Evolutionary conservation across 768 basidiomycete species (phyloP).

Genomic region (Mycena epipterygia): DNA sequence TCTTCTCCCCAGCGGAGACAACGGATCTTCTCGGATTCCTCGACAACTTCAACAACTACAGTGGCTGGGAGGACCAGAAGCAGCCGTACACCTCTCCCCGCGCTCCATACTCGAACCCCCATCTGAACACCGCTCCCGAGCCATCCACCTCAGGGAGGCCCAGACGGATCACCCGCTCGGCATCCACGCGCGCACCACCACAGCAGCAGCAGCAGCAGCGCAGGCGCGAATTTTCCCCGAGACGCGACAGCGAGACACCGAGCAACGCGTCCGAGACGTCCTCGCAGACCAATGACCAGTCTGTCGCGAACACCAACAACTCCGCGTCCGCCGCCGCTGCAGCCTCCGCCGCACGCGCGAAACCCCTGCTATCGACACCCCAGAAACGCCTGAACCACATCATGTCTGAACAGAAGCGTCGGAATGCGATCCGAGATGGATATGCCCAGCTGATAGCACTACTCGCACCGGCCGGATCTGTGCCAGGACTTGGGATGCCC

Average conservation of each 20-base stretch:
- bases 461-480: constrained; percentile 81
- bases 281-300: constrained; percentile 7
- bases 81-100: constrained; percentile 37
- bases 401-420: constrained; percentile 93
- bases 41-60: constrained; percentile 80
- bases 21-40: constrained; percentile 86
- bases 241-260: constrained; percentile 31
- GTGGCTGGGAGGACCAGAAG: constrained; percentile 57
- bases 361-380: constrained; percentile 82
- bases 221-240: constrained; percentile 1
- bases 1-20: constrained; percentile 84
- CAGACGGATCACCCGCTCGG: constrained; percentile 45
- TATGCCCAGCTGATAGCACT: constrained; percentile 89
- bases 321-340: constrained; percentile 36
- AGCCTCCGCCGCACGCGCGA: constrained; percentile 48
- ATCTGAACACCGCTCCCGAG: constrained; percentile 59
- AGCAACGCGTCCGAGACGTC: constrained; percentile 37
- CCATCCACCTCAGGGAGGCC: constrained; percentile 55
- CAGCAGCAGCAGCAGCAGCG: constrained; percentile 37
- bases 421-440: constrained; percentile 92
- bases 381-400: constrained; percentile 95
- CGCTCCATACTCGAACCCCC: constrained; percentile 63
- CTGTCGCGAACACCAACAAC: constrained; percentile 16
- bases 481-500: constrained; percentile 79
- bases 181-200: constrained; percentile 42